These are phyloP conservation scores for Coemansia sp. DNA, from an alignment of 192 early-diverging fungal genomes.

Conservation along the genomic window DNA sequence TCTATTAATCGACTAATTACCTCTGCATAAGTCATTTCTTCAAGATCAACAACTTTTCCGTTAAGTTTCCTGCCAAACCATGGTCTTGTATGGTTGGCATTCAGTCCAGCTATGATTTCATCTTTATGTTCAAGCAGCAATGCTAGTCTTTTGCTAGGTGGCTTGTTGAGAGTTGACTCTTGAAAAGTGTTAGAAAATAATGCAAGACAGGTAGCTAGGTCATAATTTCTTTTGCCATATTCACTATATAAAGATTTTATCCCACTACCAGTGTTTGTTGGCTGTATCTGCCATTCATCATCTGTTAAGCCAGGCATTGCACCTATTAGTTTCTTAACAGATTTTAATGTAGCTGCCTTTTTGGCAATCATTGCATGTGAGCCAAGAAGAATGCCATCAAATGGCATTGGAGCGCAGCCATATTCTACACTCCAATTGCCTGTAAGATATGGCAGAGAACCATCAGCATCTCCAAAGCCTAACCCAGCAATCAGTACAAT, in stretches of 20 bases:
- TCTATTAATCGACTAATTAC: slow-evolving; percentile 80
- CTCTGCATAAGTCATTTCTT: slow-evolving; percentile 81
- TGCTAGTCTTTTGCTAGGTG: slow-evolving; percentile 74
- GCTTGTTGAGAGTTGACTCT: slow-evolving; percentile 75
- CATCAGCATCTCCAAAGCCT: slow-evolving; percentile 88
- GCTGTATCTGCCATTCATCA: slow-evolving; percentile 72
- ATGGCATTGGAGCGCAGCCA: slow-evolving; percentile 89
- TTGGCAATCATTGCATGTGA: slow-evolving; percentile 95
- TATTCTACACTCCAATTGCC: slow-evolving; percentile 85
- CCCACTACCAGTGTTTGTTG: slow-evolving; percentile 77
- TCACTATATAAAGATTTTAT: slow-evolving; percentile 86
- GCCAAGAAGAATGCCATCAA: no score
- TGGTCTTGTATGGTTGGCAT: slow-evolving; percentile 86
- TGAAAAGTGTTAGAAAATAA: slow-evolving; percentile 79
- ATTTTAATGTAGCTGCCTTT: slow-evolving; percentile 73
- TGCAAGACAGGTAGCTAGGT: slow-evolving; percentile 81
- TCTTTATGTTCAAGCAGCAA: slow-evolving; percentile 70
- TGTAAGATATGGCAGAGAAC: slow-evolving; percentile 87
- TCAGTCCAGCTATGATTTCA: slow-evolving; percentile 84
- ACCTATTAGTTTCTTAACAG: slow-evolving; percentile 86
- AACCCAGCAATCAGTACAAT: slow-evolving; percentile 86
- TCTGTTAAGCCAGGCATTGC: slow-evolving; percentile 77
- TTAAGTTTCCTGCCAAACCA: slow-evolving; percentile 89
- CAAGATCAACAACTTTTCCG: slow-evolving; percentile 67
- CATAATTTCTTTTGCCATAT: slow-evolving; percentile 91